phyloP scores from a whole-genome alignment of 2,329 filamentous ascomycete genomes.

The Thelonectria rubi region DNA sequence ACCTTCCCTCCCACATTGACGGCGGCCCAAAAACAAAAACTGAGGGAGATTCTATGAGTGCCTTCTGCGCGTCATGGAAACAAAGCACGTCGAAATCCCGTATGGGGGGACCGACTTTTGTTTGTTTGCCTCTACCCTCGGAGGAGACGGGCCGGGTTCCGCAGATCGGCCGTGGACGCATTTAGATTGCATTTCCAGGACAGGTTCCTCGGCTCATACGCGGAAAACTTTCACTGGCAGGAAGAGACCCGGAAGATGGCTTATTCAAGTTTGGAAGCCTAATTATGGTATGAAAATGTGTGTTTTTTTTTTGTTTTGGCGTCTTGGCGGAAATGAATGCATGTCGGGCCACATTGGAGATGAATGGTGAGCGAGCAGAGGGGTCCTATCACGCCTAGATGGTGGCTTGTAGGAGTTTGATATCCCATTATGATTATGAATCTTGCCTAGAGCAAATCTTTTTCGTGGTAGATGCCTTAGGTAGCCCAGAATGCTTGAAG shows the following conservation, averaged over 20 bases:
- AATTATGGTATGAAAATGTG: slow-evolving; percentile 29
- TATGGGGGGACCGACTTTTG: not conserved
- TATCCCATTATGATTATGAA: slow-evolving; percentile 7
- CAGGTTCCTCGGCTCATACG: not conserved
- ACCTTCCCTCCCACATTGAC: slow-evolving; percentile 87
- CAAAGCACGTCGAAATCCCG: not conserved
- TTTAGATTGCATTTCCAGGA: not conserved
- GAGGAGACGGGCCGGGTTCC: not conserved
- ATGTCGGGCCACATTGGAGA: slow-evolving; percentile 32
- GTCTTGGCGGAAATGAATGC: slow-evolving; percentile 31
- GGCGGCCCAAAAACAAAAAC: slow-evolving; percentile 76
- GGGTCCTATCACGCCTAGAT: slow-evolving; percentile 4
- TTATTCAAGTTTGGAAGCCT: slow-evolving; percentile 7
- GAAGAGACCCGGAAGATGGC: slow-evolving; percentile 3
- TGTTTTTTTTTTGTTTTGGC: slow-evolving; percentile 28
- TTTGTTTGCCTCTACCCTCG: not conserved
- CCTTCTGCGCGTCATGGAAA: not conserved
- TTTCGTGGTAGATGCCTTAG: slow-evolving; percentile 19
- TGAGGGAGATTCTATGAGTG: slow-evolving; percentile 78
- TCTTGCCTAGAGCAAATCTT: not conserved
- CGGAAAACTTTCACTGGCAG: slow-evolving; percentile 1
- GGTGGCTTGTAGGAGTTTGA: slow-evolving; percentile 8
- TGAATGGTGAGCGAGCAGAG: slow-evolving; percentile 7
- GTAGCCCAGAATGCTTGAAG: slow-evolving; percentile 10
- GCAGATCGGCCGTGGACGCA: not conserved